Evolutionary conservation across 2,329 filamentous ascomycete species (phyloP).

Genomic region (Geosmithia flava): DNA sequence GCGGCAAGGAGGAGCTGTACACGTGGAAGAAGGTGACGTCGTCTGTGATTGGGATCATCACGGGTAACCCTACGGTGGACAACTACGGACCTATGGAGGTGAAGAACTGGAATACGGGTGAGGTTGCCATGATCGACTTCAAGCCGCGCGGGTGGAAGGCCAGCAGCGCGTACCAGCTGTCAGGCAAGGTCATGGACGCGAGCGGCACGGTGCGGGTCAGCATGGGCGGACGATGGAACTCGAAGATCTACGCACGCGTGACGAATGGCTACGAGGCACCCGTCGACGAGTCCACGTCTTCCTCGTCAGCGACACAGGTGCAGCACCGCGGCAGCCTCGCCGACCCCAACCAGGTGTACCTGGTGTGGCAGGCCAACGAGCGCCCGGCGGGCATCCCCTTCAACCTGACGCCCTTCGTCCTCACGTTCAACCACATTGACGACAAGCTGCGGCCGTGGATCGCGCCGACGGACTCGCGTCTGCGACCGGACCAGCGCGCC

Average conservation of each 20-base stretch:
- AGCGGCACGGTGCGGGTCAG: constrained; percentile 75
- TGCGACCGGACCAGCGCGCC: constrained; percentile 85
- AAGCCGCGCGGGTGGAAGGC: constrained; percentile 95
- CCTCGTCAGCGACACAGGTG: constrained; percentile 26
- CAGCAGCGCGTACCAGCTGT: constrained; percentile 77
- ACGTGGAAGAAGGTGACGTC: constrained; percentile 99
- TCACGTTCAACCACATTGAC: constrained; percentile 86
- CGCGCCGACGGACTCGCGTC: constrained; percentile 85
- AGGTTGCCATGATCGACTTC: constrained; percentile 82
- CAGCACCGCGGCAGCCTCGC: constrained; percentile 37
- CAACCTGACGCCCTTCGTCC: constrained; percentile 91
- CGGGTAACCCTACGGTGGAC: constrained; percentile 90
- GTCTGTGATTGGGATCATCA: constrained; percentile 96
- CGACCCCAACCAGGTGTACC: constrained; percentile 65
- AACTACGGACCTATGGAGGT: constrained; percentile 97
- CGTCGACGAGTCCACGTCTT: constrained; percentile 44
- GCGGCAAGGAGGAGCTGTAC: constrained; percentile 75
- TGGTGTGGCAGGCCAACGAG: constrained; percentile 83
- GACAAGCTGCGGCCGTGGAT: constrained; percentile 67
- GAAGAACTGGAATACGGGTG: constrained; percentile 93
- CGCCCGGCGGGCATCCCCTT: constrained; percentile 82
- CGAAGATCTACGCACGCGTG: constrained; percentile 86
- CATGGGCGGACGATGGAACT: constrained; percentile 93
- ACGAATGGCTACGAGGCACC: constrained; percentile 81
- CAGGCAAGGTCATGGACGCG: constrained; percentile 72